Conservation (phyloP, 305 asterid species). For the Fraxinus dipetala region DNA sequence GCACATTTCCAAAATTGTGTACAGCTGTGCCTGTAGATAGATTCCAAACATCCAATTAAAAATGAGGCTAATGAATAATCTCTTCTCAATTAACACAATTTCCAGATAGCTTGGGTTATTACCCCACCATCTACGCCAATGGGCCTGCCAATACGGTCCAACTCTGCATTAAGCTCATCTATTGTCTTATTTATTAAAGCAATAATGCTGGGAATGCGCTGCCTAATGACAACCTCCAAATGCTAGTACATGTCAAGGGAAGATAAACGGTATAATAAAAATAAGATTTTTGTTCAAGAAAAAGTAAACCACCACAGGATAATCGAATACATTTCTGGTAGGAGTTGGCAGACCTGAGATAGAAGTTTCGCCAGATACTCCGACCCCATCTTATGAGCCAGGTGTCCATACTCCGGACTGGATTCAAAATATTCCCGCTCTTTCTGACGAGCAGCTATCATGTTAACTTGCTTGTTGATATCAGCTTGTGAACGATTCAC, state of each 20-base stretch:
- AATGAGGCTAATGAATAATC: not conserved
- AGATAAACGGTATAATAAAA: not conserved
- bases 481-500: constrained; percentile 98
- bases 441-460: constrained; percentile 77
- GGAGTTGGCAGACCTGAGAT: constrained; percentile 51
- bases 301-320: constrained; percentile 9
- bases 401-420: constrained; percentile 92
- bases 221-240: constrained; percentile 90
- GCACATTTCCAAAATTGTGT: constrained; percentile 92
- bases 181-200: constrained; percentile 85
- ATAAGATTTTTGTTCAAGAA: constrained; percentile 13
- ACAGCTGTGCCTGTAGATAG: constrained; percentile 77
- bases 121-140: constrained; percentile 95
- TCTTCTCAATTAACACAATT: constrained; percentile 12
- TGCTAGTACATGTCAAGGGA: constrained; percentile 54
- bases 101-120: constrained; percentile 30
- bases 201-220: constrained; percentile 91
- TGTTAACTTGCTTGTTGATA: constrained; percentile 85
- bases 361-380: constrained; percentile 90
- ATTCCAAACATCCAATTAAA: constrained; percentile 26
- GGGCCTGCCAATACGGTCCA: constrained; percentile 94
- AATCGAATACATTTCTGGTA: constrained; percentile 12
- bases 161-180: constrained; percentile 91
- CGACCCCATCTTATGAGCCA: constrained; percentile 93
- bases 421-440: constrained; percentile 85